Conservation (phyloP, 805 yeast genomes). For the Saturnispora silvae region DNA sequence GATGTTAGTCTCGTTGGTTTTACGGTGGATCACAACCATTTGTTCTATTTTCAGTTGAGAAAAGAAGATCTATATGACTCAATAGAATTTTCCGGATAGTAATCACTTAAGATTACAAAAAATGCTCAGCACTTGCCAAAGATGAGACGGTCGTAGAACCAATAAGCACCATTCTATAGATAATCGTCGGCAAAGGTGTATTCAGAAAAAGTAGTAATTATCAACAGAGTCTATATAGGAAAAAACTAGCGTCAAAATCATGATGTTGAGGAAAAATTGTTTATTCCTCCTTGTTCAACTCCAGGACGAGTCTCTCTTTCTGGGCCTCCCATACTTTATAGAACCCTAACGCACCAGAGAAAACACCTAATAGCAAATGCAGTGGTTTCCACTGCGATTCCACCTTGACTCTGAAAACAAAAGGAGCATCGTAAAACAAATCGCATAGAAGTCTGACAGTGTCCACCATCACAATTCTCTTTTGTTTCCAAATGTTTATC, state of each 20-base stretch:
- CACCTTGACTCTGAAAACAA: conserved; percentile 31
- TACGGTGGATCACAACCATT: conserved; percentile 45
- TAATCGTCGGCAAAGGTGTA: too few relatives aligned
- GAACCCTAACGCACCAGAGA: conserved; percentile 24
- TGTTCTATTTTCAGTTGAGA: not conserved
- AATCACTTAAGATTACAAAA: too few relatives aligned
- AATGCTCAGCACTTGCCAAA: too few relatives aligned
- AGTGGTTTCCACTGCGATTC: conserved; percentile 15
- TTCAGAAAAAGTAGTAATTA: too few relatives aligned
- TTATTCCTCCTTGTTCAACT: too few relatives aligned
- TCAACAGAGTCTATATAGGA: too few relatives aligned
- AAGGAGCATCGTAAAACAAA: conserved; percentile 36
- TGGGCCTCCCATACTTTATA: conserved; percentile 24
- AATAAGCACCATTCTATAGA: too few relatives aligned
- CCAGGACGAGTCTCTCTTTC: conserved; percentile 14
- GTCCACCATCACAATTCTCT: conserved; percentile 29
- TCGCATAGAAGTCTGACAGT: conserved; percentile 35
- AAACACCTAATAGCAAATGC: conserved; percentile 24
- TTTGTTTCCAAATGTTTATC: conserved; percentile 26
- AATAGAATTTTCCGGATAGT: not conserved
- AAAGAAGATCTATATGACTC: not conserved
- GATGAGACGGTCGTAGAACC: too few relatives aligned
- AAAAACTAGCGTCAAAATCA: too few relatives aligned
- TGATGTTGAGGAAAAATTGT: too few relatives aligned
- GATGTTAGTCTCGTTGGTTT: conserved; percentile 89